Percentiles rank a stretch among this genome's conserved stretches.
phyloP scores from a whole-genome alignment of 2,329 filamentous ascomycete species.

The Phoma sp. region DNA sequence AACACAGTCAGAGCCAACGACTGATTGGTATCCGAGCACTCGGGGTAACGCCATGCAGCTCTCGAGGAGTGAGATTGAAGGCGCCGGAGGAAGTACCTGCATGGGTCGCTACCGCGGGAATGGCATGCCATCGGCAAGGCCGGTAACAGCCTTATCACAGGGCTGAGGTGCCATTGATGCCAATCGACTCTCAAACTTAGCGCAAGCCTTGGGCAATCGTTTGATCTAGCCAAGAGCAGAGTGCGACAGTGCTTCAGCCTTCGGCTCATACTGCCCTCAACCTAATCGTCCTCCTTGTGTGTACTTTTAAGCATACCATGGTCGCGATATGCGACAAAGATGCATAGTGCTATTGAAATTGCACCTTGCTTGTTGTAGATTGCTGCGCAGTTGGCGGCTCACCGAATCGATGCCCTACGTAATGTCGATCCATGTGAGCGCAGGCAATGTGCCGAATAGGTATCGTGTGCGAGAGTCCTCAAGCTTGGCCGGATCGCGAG shows the following conservation, averaged over 20 bases:
- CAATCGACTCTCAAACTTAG: conserved; percentile 1
- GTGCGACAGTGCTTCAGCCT: conserved; percentile 4
- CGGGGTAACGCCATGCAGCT: conserved; percentile 23
- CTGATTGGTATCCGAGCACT: conserved; percentile 16
- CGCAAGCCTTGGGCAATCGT: conserved; percentile 10
- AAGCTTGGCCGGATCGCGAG: neutral
- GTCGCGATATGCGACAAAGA: neutral
- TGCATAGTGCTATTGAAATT: neutral
- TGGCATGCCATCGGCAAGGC: conserved; percentile 26
- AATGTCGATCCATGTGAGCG: neutral
- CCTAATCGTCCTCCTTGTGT: neutral
- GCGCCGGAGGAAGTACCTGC: conserved; percentile 29
- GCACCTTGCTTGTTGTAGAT: neutral
- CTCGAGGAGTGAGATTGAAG: conserved; percentile 21
- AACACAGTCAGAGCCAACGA: neutral
- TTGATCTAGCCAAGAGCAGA: conserved; percentile 1
- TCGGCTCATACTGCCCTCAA: neutral
- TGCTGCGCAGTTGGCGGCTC: neutral
- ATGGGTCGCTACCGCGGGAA: conserved; percentile 34
- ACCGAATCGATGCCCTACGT: neutral
- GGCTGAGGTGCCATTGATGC: conserved; percentile 8
- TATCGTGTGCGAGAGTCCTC: neutral
- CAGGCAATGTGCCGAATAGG: conserved; percentile 1
- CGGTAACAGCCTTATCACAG: conserved; percentile 17
- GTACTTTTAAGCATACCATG: no score